A percentile compares a stretch with the other conserved stretches of the same genome.
These are phyloP conservation scores for Botrytis porri DNA, from an alignment of 2,329 filamentous ascomycete species.

Conservation along the genomic window DNA sequence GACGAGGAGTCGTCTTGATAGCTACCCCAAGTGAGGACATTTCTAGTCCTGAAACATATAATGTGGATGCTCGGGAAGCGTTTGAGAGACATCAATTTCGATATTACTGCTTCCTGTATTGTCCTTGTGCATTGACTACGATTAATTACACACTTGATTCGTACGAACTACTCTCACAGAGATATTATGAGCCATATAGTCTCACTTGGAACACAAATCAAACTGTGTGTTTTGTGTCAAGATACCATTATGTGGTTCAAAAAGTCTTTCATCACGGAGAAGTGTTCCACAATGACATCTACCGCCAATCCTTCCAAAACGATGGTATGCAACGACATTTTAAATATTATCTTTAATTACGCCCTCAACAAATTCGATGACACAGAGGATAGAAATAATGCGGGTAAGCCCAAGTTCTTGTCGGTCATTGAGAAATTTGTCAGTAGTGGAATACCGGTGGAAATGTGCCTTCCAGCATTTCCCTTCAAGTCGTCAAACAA, in stretches of 20 bases:
- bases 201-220: background rate
- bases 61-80: background rate
- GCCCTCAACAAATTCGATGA: background rate
- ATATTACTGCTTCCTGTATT: background rate
- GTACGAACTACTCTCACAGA: background rate
- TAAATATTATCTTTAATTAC: background rate
- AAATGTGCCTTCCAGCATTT: background rate
- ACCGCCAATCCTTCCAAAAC: background rate
- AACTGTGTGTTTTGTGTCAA: background rate
- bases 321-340: background rate
- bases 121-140: background rate
- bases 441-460: background rate
- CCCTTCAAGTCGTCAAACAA: background rate
- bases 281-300: background rate
- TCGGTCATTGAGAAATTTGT: background rate
- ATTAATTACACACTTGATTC: background rate
- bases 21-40: background rate
- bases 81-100: background rate
- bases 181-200: background rate
- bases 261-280: background rate
- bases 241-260: background rate
- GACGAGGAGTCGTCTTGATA: background rate
- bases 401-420: background rate
- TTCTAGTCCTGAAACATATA: background rate
- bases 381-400: background rate